phyloP scores from a whole-genome alignment of 306 rosid species.

The Comarum palustre region DNA sequence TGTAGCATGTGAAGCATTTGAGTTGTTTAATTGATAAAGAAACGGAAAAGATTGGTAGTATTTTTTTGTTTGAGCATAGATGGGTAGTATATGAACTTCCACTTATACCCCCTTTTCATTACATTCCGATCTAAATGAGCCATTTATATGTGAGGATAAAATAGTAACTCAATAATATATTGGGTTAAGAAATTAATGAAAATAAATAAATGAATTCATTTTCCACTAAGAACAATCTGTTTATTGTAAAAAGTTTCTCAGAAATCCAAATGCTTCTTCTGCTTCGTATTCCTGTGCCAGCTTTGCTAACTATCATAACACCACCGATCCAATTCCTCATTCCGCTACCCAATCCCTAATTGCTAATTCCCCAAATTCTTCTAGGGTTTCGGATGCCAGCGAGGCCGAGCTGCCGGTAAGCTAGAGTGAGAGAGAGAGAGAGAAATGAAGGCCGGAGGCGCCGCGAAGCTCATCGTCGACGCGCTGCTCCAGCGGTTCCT shows the following conservation, averaged over 20 bases:
- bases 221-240: neutral
- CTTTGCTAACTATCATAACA: neutral
- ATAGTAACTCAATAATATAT: too few relatives aligned
- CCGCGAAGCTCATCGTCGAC: constrained; percentile 96
- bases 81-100: too few relatives aligned
- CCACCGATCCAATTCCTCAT: constrained; percentile 2
- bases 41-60: too few relatives aligned
- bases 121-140: too few relatives aligned
- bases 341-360: neutral
- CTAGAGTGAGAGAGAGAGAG: neutral
- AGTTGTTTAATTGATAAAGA: too few relatives aligned
- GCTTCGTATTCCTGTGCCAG: neutral
- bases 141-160: too few relatives aligned
- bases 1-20: too few relatives aligned
- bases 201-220: too few relatives aligned
- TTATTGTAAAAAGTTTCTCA: neutral
- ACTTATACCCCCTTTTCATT: too few relatives aligned
- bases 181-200: too few relatives aligned
- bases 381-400: constrained; percentile 30
- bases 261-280: neutral
- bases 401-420: constrained; percentile 4
- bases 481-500: constrained; percentile 98
- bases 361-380: neutral
- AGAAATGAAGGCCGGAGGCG: constrained; percentile 86
- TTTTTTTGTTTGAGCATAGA: too few relatives aligned